phyloP scores from a whole-genome alignment of 345 rosid genomes.

The Corchorus capsularis region DNA sequence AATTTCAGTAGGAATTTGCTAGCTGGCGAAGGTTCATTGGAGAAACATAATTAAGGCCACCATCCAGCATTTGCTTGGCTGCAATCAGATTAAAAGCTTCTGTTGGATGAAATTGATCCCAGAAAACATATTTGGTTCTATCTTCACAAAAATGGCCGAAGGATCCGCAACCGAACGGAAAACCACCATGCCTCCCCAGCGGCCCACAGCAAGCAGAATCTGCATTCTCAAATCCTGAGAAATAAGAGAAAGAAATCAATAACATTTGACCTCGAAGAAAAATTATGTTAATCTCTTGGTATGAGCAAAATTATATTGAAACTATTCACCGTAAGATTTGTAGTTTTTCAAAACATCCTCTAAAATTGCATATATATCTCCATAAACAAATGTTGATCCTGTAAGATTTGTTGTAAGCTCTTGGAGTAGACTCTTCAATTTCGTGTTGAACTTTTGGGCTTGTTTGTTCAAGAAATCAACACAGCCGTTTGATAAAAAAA shows the following conservation, averaged over 20 bases:
- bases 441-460: neutral
- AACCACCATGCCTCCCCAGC: neutral
- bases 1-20: neutral
- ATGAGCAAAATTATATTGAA: neutral
- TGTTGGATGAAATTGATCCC: slow-evolving; percentile 45
- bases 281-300: too few species aligned
- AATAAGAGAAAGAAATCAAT: neutral
- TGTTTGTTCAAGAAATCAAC: neutral
- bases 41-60: slow-evolving; percentile 33
- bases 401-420: slow-evolving; percentile 11
- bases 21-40: slow-evolving; percentile 39
- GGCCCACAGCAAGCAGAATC: slow-evolving; percentile 35
- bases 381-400: slow-evolving; percentile 3
- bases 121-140: slow-evolving; percentile 39
- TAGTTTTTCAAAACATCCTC: neutral
- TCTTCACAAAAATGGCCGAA: slow-evolving; percentile 32
- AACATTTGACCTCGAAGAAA: too few species aligned
- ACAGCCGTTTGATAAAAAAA: neutral
- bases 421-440: slow-evolving; percentile 5
- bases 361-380: neutral
- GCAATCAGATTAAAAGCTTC: slow-evolving; percentile 37
- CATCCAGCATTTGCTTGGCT: slow-evolving; percentile 43
- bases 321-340: slow-evolving; percentile 9
- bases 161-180: neutral
- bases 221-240: slow-evolving; percentile 35